Evolutionary conservation across 768 basidiomycete species (phyloP).

Genomic region (Chalciporus pseudorubinellus): DNA sequence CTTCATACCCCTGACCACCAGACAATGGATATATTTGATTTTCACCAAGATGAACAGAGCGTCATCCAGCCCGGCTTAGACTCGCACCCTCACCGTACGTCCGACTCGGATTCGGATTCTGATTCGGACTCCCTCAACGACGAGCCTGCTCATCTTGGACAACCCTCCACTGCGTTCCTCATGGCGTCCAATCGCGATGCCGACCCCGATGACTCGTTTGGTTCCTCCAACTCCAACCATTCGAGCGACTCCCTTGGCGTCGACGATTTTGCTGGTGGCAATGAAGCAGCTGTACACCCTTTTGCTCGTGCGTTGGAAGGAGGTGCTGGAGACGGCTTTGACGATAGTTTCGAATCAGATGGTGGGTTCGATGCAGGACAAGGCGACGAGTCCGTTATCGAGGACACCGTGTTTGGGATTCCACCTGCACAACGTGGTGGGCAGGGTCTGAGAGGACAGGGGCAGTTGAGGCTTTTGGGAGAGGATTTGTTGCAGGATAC

Average conservation of each 20-base stretch:
- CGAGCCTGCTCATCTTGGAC: conserved; percentile 52
- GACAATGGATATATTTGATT: conserved; percentile 23
- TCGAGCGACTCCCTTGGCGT: conserved; percentile 56
- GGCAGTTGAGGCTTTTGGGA: conserved; percentile 55
- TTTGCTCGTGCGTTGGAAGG: conserved; percentile 45
- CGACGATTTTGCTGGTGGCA: conserved; percentile 38
- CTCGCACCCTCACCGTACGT: conserved; percentile 11
- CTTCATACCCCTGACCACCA: conserved; percentile 25
- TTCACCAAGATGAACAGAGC: conserved; percentile 26
- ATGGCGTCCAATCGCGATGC: conserved; percentile 47
- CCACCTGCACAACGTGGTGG: conserved; percentile 48
- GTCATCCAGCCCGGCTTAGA: conserved; percentile 13
- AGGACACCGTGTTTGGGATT: conserved; percentile 74
- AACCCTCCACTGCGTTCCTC: conserved; percentile 71
- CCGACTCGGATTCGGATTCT: conserved; percentile 48
- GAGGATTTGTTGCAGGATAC: conserved; percentile 63
- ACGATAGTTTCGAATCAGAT: conserved; percentile 52
- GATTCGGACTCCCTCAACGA: conserved; percentile 61
- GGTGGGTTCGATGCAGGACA: conserved; percentile 27
- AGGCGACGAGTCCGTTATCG: conserved; percentile 35
- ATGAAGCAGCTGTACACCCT: conserved; percentile 51
- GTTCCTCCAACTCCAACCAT: conserved; percentile 55
- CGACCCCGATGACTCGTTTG: conserved; percentile 35
- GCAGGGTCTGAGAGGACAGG: conserved; percentile 20
- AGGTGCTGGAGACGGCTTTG: conserved; percentile 40